Percentiles rank a stretch among this genome's conserved stretches.
Evolutionary conservation across 1,139 yeast genomes (phyloP).

Genomic region (Ogataea hybrid): DNA sequence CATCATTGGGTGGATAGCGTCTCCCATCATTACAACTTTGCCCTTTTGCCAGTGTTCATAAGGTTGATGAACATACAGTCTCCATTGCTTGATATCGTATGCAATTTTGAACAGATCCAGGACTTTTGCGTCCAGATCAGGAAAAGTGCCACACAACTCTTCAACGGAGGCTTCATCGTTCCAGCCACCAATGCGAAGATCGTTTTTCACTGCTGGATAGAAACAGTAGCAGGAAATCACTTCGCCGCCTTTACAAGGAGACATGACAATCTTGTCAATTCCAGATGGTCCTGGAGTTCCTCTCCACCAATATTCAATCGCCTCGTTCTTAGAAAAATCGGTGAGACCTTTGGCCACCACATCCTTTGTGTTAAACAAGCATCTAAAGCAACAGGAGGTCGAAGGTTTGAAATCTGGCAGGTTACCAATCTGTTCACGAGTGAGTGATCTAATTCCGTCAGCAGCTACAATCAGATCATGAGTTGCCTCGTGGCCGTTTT

Average conservation of each 20-base stretch:
- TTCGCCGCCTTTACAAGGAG: slow-evolving; percentile 32
- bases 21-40: slow-evolving; percentile 27
- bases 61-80: slow-evolving; percentile 34
- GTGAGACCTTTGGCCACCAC: slow-evolving; percentile 21
- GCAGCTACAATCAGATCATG: slow-evolving; percentile 29
- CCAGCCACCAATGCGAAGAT: slow-evolving; percentile 26
- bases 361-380: slow-evolving; percentile 30
- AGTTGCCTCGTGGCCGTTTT: slow-evolving; percentile 20
- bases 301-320: slow-evolving; percentile 33
- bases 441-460: slow-evolving; percentile 27
- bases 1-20: slow-evolving; percentile 36
- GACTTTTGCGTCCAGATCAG: slow-evolving; percentile 29
- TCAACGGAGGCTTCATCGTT: slow-evolving; percentile 30
- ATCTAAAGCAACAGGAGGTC: slow-evolving; percentile 28
- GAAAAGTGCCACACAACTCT: slow-evolving; percentile 24
- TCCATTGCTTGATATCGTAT: slow-evolving; percentile 35
- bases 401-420: slow-evolving; percentile 20
- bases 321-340: slow-evolving; percentile 30
- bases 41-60: slow-evolving; percentile 30
- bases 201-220: slow-evolving; percentile 23
- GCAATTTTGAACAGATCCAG: slow-evolving; percentile 31
- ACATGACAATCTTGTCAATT: slow-evolving; percentile 32
- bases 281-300: slow-evolving; percentile 24
- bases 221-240: slow-evolving; percentile 35
- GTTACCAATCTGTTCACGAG: slow-evolving; percentile 26